These are phyloP conservation scores for Erigeron canadensis DNA, from an alignment of 129 eudicot genomes.

Conservation along the genomic window DNA sequence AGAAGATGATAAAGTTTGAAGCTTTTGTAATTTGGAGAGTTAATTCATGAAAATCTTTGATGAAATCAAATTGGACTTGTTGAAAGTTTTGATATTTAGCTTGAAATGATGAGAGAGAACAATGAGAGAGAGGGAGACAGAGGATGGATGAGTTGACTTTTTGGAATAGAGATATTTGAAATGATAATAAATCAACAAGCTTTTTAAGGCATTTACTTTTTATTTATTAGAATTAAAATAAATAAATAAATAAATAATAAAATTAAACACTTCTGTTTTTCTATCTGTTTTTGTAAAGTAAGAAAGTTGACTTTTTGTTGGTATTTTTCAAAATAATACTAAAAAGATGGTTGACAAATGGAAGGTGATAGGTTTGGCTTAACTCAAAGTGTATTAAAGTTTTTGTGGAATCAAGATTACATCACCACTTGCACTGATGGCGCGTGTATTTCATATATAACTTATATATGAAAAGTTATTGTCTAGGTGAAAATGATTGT, in stretches of 20 bases:
- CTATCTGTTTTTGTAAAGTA: slow-evolving; percentile 25
- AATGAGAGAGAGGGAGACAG: slow-evolving; percentile 18
- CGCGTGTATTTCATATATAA: slow-evolving; percentile 22
- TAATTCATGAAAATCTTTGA: background rate
- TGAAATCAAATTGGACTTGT: background rate
- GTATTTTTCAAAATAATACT: slow-evolving; percentile 12
- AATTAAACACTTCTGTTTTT: slow-evolving; percentile 17
- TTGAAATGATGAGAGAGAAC: slow-evolving; percentile 20
- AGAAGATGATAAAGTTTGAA: background rate
- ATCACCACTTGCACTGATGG: slow-evolving; percentile 18
- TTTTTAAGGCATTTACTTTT: slow-evolving; percentile 27
- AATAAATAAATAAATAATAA: slow-evolving; percentile 11
- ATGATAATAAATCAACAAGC: slow-evolving; percentile 26
- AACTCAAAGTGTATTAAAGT: slow-evolving; percentile 30
- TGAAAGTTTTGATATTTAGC: background rate
- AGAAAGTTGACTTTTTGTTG: slow-evolving; percentile 32
- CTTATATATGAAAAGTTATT: background rate
- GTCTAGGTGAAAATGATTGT: background rate
- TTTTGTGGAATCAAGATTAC: slow-evolving; percentile 15
- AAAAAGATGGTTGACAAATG: slow-evolving; percentile 35
- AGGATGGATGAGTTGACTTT: slow-evolving; percentile 31
- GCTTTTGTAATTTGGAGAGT: background rate
- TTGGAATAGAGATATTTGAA: slow-evolving; percentile 32
- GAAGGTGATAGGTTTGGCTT: slow-evolving; percentile 30
- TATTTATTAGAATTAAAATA: background rate